Conservation (phyloP, 2,329 filamentous ascomycete species). For the Talaromyces islandicus region DNA sequence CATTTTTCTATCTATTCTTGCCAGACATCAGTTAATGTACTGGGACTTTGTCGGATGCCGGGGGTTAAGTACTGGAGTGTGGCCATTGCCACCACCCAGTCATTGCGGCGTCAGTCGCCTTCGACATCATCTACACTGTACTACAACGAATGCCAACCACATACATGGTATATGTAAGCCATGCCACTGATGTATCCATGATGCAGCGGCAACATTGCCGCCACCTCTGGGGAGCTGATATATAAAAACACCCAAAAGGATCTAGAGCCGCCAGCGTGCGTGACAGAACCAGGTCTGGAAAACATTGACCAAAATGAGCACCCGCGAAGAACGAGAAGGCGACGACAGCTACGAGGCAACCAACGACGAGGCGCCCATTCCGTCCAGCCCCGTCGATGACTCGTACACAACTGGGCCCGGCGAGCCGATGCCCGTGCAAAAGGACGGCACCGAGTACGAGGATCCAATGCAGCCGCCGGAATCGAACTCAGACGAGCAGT, state of each 20-base stretch:
- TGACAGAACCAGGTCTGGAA: background rate
- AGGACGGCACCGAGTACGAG: conserved; percentile 18
- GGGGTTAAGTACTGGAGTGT: background rate
- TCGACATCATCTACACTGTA: background rate
- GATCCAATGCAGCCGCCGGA: conserved; percentile 25
- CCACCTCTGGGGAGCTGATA: background rate
- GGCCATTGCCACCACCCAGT: background rate
- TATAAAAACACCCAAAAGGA: background rate
- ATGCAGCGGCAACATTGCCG: background rate
- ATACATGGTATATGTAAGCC: background rate
- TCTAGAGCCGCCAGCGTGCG: background rate
- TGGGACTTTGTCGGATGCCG: no score
- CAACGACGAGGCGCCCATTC: conserved; percentile 22
- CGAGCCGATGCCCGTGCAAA: conserved; percentile 18
- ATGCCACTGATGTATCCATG: background rate
- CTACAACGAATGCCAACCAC: background rate
- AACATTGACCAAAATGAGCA: conserved; percentile 15
- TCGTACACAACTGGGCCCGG: conserved; percentile 17
- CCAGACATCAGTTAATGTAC: no score
- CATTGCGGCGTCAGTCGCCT: background rate
- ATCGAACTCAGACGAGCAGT: conserved; percentile 20
- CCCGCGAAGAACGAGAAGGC: conserved; percentile 18
- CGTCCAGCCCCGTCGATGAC: conserved; percentile 14
- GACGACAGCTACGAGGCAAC: conserved; percentile 24
- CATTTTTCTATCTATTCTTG: background rate